Evolutionary conservation across 2,329 filamentous ascomycete species (phyloP).

Genomic region (Shiraia sp.): DNA sequence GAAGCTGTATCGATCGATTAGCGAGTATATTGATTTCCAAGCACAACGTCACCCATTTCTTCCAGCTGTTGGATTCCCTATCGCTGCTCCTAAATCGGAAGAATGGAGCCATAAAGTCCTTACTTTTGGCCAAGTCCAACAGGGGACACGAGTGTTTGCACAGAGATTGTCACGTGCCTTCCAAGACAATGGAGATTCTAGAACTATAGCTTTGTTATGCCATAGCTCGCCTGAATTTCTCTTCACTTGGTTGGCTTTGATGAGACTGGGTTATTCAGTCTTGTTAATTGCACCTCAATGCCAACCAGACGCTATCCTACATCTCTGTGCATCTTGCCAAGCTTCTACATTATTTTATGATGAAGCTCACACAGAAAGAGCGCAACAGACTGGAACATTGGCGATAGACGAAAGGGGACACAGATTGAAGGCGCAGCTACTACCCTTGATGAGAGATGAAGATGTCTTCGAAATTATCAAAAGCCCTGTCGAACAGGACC

Average conservation of each 20-base stretch:
- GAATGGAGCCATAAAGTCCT: slow-evolving; percentile 37
- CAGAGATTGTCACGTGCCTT: slow-evolving; percentile 25
- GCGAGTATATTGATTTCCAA: slow-evolving; percentile 56
- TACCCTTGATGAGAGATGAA: slow-evolving; percentile 25
- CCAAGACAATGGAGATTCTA: slow-evolving; percentile 10
- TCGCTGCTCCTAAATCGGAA: slow-evolving; percentile 20
- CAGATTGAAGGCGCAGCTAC: slow-evolving; percentile 9
- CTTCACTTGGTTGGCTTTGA: slow-evolving; percentile 63
- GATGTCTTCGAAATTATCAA: slow-evolving; percentile 25
- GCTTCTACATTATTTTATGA: slow-evolving; percentile 54
- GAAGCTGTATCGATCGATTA: slow-evolving; percentile 52
- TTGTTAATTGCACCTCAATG: slow-evolving; percentile 61
- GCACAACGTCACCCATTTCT: slow-evolving; percentile 43
- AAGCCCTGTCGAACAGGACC: slow-evolving; percentile 5
- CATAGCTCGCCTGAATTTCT: slow-evolving; percentile 62
- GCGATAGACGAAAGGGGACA: slow-evolving; percentile 12
- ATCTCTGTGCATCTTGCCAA: slow-evolving; percentile 56
- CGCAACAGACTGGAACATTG: slow-evolving; percentile 25
- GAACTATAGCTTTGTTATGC: slow-evolving; percentile 58
- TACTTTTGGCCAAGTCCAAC: slow-evolving; percentile 42
- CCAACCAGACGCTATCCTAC: slow-evolving; percentile 52
- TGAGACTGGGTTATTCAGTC: slow-evolving; percentile 58
- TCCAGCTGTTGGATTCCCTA: slow-evolving; percentile 58
- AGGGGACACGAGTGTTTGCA: slow-evolving; percentile 44
- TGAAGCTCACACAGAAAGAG: slow-evolving; percentile 41